Percentiles rank a stretch among this genome's conserved stretches.
These are phyloP conservation scores for Colletotrichum sp. DNA, from an alignment of 2,329 filamentous ascomycete species.

Conservation along the genomic window DNA sequence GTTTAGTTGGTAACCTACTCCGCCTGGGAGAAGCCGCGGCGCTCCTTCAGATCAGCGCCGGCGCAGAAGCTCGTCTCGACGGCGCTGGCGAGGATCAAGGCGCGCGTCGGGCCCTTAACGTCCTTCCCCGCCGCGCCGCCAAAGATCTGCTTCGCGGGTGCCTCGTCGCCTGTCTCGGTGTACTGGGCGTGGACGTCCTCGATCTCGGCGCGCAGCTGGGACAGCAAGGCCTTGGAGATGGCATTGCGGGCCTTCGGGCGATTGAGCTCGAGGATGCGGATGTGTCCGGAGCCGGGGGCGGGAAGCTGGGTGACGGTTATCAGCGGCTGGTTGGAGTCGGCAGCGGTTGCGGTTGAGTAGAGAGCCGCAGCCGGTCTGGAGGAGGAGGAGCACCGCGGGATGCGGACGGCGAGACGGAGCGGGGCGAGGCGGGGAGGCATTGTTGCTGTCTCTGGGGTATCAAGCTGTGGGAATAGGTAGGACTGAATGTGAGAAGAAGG, in stretches of 20 bases:
- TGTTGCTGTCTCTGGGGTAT: background rate
- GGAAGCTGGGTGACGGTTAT: slow-evolving; percentile 78
- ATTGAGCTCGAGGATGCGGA: slow-evolving; percentile 88
- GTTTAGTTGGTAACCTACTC: slow-evolving; percentile 62
- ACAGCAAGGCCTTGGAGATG: slow-evolving; percentile 80
- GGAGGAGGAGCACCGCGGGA: slow-evolving; percentile 18
- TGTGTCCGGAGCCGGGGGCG: slow-evolving; percentile 80
- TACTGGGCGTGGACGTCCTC: slow-evolving; percentile 72
- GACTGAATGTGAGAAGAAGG: background rate
- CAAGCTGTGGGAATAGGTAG: background rate
- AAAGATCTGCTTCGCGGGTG: slow-evolving; percentile 43
- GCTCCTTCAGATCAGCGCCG: slow-evolving; percentile 92
- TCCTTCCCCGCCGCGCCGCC: slow-evolving; percentile 50
- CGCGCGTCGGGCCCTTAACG: slow-evolving; percentile 69
- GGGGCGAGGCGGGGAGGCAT: slow-evolving; percentile 37
- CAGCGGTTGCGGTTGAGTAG: slow-evolving; percentile 50
- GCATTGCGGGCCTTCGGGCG: slow-evolving; percentile 87
- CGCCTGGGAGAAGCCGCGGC: slow-evolving; percentile 74
- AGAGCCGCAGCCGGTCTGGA: slow-evolving; percentile 9
- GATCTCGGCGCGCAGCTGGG: slow-evolving; percentile 74
- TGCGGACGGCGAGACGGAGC: slow-evolving; percentile 22
- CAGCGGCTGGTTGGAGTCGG: slow-evolving; percentile 46
- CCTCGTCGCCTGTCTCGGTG: slow-evolving; percentile 54
- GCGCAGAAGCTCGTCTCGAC: slow-evolving; percentile 91
- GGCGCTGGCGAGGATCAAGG: slow-evolving; percentile 82